These are phyloP conservation scores for Citrus unshiu DNA, from an alignment of 345 rosid genomes.

Conservation along the genomic window DNA sequence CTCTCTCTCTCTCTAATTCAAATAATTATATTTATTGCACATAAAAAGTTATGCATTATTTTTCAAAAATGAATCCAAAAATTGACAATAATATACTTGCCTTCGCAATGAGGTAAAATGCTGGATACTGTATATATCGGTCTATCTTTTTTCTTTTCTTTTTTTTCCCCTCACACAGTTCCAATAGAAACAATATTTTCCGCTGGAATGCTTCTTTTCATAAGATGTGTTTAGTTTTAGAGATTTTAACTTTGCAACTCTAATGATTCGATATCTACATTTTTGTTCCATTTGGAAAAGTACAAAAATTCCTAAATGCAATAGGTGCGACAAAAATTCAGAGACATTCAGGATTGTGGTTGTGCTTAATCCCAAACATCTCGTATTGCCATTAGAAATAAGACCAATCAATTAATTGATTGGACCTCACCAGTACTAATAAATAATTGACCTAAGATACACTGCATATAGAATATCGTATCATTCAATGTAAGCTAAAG, in stretches of 20 bases:
- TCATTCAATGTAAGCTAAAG: too few relatives aligned
- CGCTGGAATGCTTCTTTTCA: background rate
- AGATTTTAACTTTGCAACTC: background rate
- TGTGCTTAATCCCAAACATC: too few relatives aligned
- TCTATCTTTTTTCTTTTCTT: too few relatives aligned
- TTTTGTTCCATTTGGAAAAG: background rate
- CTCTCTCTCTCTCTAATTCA: background rate
- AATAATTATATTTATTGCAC: too few relatives aligned
- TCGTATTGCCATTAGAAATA: too few relatives aligned
- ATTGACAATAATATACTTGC: background rate
- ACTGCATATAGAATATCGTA: too few relatives aligned
- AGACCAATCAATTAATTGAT: too few relatives aligned
- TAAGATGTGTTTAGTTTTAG: background rate
- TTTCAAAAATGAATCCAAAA: background rate
- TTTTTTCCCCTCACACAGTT: background rate
- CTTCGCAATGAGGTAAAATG: background rate
- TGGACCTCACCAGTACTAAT: too few relatives aligned
- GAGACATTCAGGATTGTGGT: background rate
- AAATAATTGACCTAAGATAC: too few relatives aligned
- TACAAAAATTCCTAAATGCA: background rate
- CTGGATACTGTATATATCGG: background rate
- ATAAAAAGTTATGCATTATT: too few relatives aligned
- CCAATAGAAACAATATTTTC: background rate
- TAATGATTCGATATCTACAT: background rate
- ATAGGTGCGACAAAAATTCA: background rate